These are phyloP conservation scores for Echinosophora koreensis DNA, from an alignment of 306 rosid genomes.

Conservation along the genomic window DNA sequence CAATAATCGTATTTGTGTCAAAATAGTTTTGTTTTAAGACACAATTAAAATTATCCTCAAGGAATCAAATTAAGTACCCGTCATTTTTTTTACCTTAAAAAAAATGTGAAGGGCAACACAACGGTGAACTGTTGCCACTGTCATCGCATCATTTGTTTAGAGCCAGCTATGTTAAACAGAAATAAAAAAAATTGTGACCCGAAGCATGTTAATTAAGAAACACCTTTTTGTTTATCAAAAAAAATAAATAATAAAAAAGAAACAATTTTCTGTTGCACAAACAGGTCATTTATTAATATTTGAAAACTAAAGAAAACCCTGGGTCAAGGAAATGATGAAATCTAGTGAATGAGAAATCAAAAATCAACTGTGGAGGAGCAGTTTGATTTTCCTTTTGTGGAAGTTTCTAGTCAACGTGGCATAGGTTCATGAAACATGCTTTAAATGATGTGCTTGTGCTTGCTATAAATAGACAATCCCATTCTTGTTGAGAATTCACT, in stretches of 20 bases:
- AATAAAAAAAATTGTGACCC: too few species aligned
- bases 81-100: too few species aligned
- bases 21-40: not conserved
- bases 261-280: not conserved
- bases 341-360: constrained; percentile 1
- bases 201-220: not conserved
- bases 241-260: too few species aligned
- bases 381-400: constrained; percentile 35
- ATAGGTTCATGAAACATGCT: constrained; percentile 39
- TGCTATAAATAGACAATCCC: constrained; percentile 48
- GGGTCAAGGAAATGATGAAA: constrained; percentile 38
- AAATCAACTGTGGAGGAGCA: constrained; percentile 9
- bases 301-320: not conserved
- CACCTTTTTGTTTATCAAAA: too few species aligned
- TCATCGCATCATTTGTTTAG: not conserved
- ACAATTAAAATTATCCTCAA: not conserved
- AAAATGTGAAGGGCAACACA: too few species aligned
- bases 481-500: constrained; percentile 30
- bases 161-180: not conserved
- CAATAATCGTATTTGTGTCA: not conserved
- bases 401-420: constrained; percentile 38
- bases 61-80: not conserved
- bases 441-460: constrained; percentile 36
- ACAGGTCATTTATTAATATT: not conserved
- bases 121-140: not conserved